Percentiles rank a stretch among this genome's conserved stretches.
These are phyloP conservation scores for Monilinia laxa DNA, from an alignment of 2,329 filamentous ascomycete genomes.

Conservation along the genomic window DNA sequence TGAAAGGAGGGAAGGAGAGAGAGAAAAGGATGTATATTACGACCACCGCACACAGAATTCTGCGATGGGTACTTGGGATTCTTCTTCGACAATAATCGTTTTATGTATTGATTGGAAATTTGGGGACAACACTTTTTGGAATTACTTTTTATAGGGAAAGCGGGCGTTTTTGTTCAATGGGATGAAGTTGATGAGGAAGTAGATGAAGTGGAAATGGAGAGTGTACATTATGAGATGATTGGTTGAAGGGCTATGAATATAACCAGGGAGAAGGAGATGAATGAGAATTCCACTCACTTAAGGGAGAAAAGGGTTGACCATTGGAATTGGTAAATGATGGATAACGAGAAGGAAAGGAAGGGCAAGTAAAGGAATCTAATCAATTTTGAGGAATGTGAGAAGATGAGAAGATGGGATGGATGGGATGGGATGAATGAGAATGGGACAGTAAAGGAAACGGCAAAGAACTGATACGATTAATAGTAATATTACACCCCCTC, in stretches of 20 bases:
- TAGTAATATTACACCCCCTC: too few relatives aligned
- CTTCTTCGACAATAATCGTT: conserved; percentile 1
- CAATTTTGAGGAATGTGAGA: not conserved
- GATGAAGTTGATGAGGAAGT: not conserved
- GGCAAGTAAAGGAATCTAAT: not conserved
- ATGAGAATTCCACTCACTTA: not conserved
- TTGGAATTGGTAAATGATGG: too few relatives aligned
- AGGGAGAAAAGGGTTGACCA: not conserved
- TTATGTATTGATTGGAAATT: conserved; percentile 22
- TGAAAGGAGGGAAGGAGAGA: not conserved
- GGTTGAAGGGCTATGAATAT: not conserved
- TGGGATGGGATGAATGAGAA: not conserved
- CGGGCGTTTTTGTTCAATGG: not conserved
- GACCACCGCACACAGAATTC: not conserved
- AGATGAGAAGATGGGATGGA: not conserved
- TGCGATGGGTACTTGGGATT: conserved; percentile 1
- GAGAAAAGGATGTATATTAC: conserved; percentile 15
- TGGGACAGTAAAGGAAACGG: not conserved
- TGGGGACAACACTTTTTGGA: conserved; percentile 7
- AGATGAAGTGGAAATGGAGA: not conserved
- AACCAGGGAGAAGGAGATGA: not conserved
- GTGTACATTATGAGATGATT: conserved; percentile 2
- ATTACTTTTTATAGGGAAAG: conserved; percentile 8
- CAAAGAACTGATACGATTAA: too few relatives aligned
- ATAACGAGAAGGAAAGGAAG: not conserved